Percentiles rank a stretch among this genome's conserved stretches.
Conservation (phyloP, 257 asterid genomes). For the Fraxinus cuspidata region DNA sequence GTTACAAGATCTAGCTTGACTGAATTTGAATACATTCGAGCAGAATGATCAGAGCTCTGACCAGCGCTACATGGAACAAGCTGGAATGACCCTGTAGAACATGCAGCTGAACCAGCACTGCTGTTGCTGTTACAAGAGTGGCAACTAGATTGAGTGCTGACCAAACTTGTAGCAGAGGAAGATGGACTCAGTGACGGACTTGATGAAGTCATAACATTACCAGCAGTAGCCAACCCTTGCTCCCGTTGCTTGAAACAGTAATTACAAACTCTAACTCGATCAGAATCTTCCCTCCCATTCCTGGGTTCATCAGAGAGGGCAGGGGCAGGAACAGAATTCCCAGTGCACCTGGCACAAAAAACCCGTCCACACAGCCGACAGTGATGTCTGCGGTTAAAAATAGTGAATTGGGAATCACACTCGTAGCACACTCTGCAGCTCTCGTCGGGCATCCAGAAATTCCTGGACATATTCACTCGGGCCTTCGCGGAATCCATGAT, state of each 20-base stretch:
- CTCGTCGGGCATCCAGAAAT: constrained; percentile 88
- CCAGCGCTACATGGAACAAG: constrained; percentile 54
- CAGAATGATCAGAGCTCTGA: constrained; percentile 44
- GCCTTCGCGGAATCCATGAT: constrained; percentile 60
- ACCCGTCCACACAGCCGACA: constrained; percentile 74
- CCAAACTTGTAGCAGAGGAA: constrained; percentile 66
- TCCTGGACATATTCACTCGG: constrained; percentile 56
- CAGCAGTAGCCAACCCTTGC: constrained; percentile 41
- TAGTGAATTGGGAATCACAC: constrained; percentile 66
- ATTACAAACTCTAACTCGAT: constrained; percentile 68
- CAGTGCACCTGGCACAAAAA: constrained; percentile 70
- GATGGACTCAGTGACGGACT: constrained; percentile 55
- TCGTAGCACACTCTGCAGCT: constrained; percentile 85
- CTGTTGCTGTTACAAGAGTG: constrained; percentile 57
- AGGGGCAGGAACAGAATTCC: constrained; percentile 47
- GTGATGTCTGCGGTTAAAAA: constrained; percentile 76
- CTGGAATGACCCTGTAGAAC: constrained; percentile 66
- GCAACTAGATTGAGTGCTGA: constrained; percentile 63
- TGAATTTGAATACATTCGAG: constrained; percentile 44
- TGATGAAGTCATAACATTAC: constrained; percentile 37
- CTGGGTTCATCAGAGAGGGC: constrained; percentile 47
- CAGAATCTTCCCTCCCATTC: constrained; percentile 53
- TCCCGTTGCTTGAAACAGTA: constrained; percentile 77
- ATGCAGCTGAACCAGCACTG: constrained; percentile 63
- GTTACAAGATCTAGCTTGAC: constrained; percentile 37